Evolutionary conservation across 2,329 filamentous ascomycete species (phyloP).

Genomic region (Aspergillus awamori): DNA sequence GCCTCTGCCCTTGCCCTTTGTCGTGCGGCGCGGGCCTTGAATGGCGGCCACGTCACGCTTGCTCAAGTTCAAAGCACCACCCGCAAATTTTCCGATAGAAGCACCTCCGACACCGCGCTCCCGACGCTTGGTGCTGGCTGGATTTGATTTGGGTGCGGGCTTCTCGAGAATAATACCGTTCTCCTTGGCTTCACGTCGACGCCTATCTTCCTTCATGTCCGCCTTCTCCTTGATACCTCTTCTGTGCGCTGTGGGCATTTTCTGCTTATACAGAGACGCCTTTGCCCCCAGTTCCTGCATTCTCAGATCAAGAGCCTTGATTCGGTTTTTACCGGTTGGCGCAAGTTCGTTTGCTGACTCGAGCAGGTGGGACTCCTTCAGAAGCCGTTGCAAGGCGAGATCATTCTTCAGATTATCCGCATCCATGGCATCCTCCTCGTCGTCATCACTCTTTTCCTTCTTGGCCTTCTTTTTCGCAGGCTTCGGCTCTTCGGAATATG

Average conservation of each 20-base stretch:
- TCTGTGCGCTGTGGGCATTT: slow-evolving; percentile 85
- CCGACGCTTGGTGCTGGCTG: slow-evolving; percentile 48
- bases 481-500: slow-evolving; percentile 31
- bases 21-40: slow-evolving; percentile 24
- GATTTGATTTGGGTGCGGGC: slow-evolving; percentile 40
- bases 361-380: slow-evolving; percentile 89
- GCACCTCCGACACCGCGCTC: slow-evolving; percentile 72
- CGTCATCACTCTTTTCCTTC: slow-evolving; percentile 41
- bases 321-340: slow-evolving; percentile 70
- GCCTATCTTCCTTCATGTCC: slow-evolving; percentile 65
- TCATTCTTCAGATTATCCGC: slow-evolving; percentile 80
- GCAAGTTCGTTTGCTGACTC: slow-evolving; percentile 59
- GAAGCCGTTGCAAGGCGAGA: slow-evolving; percentile 84
- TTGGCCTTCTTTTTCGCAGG: slow-evolving; percentile 21
- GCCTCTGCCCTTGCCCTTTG: slow-evolving; percentile 21
- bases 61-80: slow-evolving; percentile 77
- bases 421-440: slow-evolving; percentile 63
- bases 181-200: slow-evolving; percentile 79
- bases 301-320: slow-evolving; percentile 81
- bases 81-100: slow-evolving; percentile 75
- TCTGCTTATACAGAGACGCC: slow-evolving; percentile 71
- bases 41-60: slow-evolving; percentile 75
- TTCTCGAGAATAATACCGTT: slow-evolving; percentile 86
- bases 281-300: slow-evolving; percentile 81
- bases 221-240: slow-evolving; percentile 79